Evolutionary conservation across 495 filamentous ascomycete species (phyloP), one percentile per base, ranked within the genome.

Genomic region (Lasiosphaeriaceae sp.): DNA sequence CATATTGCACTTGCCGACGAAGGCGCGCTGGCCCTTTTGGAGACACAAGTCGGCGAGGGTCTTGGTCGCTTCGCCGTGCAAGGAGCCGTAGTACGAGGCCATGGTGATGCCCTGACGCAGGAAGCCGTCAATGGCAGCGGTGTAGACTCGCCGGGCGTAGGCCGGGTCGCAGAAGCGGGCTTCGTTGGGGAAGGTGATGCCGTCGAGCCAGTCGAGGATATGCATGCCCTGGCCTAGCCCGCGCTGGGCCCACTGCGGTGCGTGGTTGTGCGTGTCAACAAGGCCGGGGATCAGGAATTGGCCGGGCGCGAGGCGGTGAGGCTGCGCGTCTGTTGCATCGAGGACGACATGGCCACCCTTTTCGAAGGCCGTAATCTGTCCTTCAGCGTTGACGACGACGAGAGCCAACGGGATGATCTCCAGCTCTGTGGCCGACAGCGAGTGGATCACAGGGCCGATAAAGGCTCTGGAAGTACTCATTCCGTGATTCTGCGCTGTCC

Each of bases 1-100:
- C 79, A 86, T 87, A 59, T 84, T 85, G 59, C 80, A 84, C 57
- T 86, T 87, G 1, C 86, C 86, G 4, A 89, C 77, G 2, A 86
- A 71, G 0, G 86, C 86, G 16, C 86, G 74, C 66, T 88, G 86
- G 2, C 83, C 82, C 49, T 76, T 74, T 14, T 68, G 66, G 1
- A 77, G 58, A 54, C 86, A 88, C 3, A 80, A 71, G 21, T 83
- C 75, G 0, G 84, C 84, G 9, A 89, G 77, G 41, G 85, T 78
- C 20, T 77, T 75, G 2, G 83, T 83, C 4, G 83, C 84, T 9
- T 76, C 71, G 2, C 73, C 74, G 59, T 89, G 84, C 1, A 79
- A 68, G 1, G 82, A 85, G 11, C 76, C 83, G 59, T 87, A 88
- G 66, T 88, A 88, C 7, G 78, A 76, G 0, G 86, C 86, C 1